Percentiles rank a stretch among this genome's conserved stretches.
phyloP scores from a whole-genome alignment of 1,284 basidiomycete genomes.

The Cutaneotrichosporon sp. region DNA sequence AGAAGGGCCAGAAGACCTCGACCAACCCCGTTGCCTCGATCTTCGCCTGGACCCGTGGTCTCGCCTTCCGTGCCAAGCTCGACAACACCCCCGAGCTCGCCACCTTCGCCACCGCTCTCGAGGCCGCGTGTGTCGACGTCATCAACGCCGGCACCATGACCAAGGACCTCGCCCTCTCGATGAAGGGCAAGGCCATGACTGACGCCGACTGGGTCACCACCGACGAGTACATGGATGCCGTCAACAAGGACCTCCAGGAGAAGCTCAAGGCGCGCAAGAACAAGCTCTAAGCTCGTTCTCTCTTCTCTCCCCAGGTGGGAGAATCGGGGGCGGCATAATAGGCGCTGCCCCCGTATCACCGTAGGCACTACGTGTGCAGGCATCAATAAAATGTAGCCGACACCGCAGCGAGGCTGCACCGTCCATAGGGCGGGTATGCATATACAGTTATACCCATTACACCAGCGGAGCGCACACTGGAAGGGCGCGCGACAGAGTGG shows the following conservation, averaged over 20 bases:
- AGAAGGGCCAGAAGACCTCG: slow-evolving; percentile 93
- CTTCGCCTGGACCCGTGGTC: slow-evolving; percentile 97
- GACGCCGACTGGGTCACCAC: slow-evolving; percentile 93
- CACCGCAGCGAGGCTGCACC: slow-evolving; percentile 5
- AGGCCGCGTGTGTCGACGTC: slow-evolving; percentile 84
- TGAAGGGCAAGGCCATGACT: slow-evolving; percentile 89
- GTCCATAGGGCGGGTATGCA: slow-evolving; percentile 9
- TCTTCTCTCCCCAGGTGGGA: neutral
- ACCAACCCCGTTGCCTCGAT: slow-evolving; percentile 99
- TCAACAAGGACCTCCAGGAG: slow-evolving; percentile 54
- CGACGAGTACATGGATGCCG: slow-evolving; percentile 85
- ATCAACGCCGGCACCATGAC: slow-evolving; percentile 92
- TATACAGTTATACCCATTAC: slow-evolving; percentile 11
- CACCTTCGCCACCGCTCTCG: slow-evolving; percentile 77
- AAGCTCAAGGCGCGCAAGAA: slow-evolving; percentile 36
- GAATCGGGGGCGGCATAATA: slow-evolving; percentile 6
- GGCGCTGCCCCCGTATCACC: neutral
- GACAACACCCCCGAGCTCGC: slow-evolving; percentile 78
- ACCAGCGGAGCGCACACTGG: too few species aligned
- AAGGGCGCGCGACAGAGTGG: too few species aligned
- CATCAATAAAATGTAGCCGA: slow-evolving; percentile 13
- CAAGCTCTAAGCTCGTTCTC: slow-evolving; percentile 16
- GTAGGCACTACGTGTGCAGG: slow-evolving; percentile 11
- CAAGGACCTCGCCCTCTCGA: slow-evolving; percentile 92
- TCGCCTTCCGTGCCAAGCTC: slow-evolving; percentile 89